Percentiles rank a stretch among this genome's conserved stretches.
These are phyloP conservation scores for Phialophora macrospora DNA, from an alignment of 2,329 filamentous ascomycete species.

Conservation along the genomic window DNA sequence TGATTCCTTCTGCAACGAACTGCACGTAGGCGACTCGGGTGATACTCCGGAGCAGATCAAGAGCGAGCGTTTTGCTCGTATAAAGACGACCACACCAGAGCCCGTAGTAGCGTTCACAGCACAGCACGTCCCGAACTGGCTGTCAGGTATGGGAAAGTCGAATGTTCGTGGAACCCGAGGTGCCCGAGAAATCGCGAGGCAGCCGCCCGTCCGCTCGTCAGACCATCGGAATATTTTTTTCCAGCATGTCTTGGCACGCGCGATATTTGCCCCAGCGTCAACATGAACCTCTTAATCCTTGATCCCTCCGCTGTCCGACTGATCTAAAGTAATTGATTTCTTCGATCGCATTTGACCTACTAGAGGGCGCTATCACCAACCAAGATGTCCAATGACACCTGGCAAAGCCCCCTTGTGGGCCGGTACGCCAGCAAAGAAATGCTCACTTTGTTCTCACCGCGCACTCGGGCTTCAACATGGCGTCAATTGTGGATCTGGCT, in stretches of 20 bases:
- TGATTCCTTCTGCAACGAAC: not conserved
- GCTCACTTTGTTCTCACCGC: slow-evolving; percentile 77
- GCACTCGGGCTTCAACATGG: slow-evolving; percentile 77
- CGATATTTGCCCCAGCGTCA: slow-evolving; percentile 11
- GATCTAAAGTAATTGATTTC: not conserved
- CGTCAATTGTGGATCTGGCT: slow-evolving; percentile 84
- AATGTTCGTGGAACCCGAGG: no score
- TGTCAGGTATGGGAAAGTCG: no score
- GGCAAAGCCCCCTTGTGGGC: slow-evolving; percentile 71
- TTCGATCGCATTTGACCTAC: not conserved
- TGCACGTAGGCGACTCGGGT: no score
- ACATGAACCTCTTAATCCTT: not conserved
- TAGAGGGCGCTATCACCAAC: not conserved
- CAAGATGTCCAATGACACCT: slow-evolving; percentile 55
- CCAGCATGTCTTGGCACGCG: slow-evolving; percentile 6
- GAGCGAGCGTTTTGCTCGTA: no score
- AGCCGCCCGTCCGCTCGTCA: not conserved
- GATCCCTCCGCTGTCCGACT: not conserved
- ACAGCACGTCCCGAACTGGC: not conserved
- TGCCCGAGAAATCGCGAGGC: not conserved
- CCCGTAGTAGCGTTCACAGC: not conserved
- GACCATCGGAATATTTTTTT: not conserved
- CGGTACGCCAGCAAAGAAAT: slow-evolving; percentile 78
- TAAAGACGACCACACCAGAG: no score
- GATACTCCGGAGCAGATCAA: no score